Base-by-base conservation (phyloP, 257 asterid genomes). In the Cinchona pubescens region DNA sequence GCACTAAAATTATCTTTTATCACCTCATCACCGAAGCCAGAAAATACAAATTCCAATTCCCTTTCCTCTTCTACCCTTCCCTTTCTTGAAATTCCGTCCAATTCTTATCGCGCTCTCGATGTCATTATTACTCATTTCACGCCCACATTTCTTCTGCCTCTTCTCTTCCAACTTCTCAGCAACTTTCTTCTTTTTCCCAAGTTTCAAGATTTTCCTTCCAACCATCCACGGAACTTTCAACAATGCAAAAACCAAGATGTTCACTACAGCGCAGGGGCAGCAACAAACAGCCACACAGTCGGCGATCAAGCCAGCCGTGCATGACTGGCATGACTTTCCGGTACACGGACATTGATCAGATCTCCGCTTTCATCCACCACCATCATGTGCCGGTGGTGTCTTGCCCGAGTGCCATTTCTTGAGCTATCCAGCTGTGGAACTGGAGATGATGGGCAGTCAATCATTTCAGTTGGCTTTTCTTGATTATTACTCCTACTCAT, bases 251-350 rank as follows among this genome's bases (percentile, higher is more conserved):
- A 88, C 86, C 62, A 94, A 32, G 21, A 91, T 79, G 83, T 83
- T 88, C 43, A 92, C 92, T 55, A 94, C 92, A 16, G 97, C 92
- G 86, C 96, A 92, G 0, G 99, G 99, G 71, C 99, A 94, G 79
- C 96, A 94, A 76, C 99, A 90, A 32, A 94, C 88, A 27, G 98
- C 99, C 58, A 94, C 94, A 79, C 99, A 94, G 86, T 92, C 99
- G 43, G 98, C 97, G 78, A 94, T 87, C 75, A 83, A 86, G 37
- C 91, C 96, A 69, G 91, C 97, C 43, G 97, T 86, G 86, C 98
- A 94, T 74, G 98, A 88, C 75, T 84, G 84, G 80, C 99, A 94
- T 42, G 91, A 85, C 66, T 86, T 85, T 23, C 96, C 96, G 34
- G 92, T 84, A 84, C 97, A 90, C 64, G n/a, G n/a, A n/a, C n/a